Percentiles rank a stretch among this genome's conserved stretches.
Conservation (phyloP, 768 basidiomycete genomes). For the Boletus subparvulus region DNA sequence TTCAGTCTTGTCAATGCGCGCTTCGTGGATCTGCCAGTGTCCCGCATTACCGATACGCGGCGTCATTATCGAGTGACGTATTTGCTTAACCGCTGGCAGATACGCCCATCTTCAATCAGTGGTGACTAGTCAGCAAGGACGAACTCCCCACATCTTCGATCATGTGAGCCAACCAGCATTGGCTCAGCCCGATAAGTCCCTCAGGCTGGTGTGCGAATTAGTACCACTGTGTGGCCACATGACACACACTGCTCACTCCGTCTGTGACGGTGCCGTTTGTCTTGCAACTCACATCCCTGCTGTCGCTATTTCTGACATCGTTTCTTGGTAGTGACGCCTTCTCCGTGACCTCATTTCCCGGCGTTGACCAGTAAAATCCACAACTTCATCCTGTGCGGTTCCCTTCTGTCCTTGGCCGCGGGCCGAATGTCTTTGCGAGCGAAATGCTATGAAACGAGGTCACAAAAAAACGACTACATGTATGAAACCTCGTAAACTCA, state of each 20-base stretch:
- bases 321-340: not conserved
- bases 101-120: not conserved
- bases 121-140: not conserved
- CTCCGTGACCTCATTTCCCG: not conserved
- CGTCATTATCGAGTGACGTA: not conserved
- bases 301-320: not conserved
- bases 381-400: not conserved
- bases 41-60: not conserved
- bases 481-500: no score
- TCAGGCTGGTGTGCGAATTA: not conserved
- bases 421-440: no score
- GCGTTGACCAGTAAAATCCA: not conserved
- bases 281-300: not conserved
- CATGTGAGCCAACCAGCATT: not conserved
- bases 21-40: no score
- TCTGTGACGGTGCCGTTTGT: not conserved
- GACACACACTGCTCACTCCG: not conserved
- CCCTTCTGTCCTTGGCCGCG: not conserved
- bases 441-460: no score
- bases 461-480: no score
- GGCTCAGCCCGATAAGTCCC: not conserved
- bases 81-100: not conserved
- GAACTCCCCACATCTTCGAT: not conserved
- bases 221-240: not conserved
- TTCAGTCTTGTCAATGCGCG: not conserved